These are phyloP conservation scores for Scheffersomyces cryptocercus DNA, from an alignment of 1,139 yeast species.

Conservation along the genomic window DNA sequence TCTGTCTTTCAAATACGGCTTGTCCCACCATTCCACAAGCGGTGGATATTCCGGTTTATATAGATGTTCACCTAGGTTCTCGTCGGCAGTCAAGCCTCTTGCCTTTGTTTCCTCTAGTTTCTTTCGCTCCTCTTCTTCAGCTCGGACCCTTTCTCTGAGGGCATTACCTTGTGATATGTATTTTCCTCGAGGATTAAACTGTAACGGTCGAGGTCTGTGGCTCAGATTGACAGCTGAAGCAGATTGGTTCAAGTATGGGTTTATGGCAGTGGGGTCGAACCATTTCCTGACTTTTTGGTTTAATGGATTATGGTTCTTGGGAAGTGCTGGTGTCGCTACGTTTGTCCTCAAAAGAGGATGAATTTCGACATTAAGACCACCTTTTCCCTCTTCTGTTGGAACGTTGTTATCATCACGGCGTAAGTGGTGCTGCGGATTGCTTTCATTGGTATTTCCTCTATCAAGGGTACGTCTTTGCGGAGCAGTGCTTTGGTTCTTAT, in stretches of 20 bases:
- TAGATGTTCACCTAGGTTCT: slow-evolving; percentile 50
- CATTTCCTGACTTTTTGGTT: slow-evolving; percentile 32
- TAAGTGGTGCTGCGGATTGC: background rate
- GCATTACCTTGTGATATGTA: slow-evolving; percentile 58
- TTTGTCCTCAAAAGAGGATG: slow-evolving; percentile 48
- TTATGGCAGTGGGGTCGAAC: slow-evolving; percentile 42
- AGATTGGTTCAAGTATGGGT: slow-evolving; percentile 62
- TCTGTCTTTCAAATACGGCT: slow-evolving; percentile 40
- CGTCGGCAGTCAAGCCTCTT: slow-evolving; percentile 51
- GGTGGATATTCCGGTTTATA: slow-evolving; percentile 57
- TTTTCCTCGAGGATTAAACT: slow-evolving; percentile 62
- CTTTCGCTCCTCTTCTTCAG: slow-evolving; percentile 30
- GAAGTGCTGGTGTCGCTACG: slow-evolving; percentile 24
- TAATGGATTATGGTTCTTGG: slow-evolving; percentile 30
- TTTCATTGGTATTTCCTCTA: background rate
- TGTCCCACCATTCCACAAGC: slow-evolving; percentile 82
- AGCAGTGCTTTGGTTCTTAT: background rate
- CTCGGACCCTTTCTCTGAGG: slow-evolving; percentile 40
- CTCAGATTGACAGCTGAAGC: slow-evolving; percentile 15
- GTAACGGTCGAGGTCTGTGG: slow-evolving; percentile 35
- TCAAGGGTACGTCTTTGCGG: background rate
- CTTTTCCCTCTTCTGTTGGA: slow-evolving; percentile 16
- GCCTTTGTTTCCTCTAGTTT: slow-evolving; percentile 24
- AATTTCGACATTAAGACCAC: slow-evolving; percentile 54
- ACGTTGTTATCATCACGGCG: background rate